Conservation (phyloP, 2,329 filamentous ascomycete genomes). For the Verticillium klebahnii region DNA sequence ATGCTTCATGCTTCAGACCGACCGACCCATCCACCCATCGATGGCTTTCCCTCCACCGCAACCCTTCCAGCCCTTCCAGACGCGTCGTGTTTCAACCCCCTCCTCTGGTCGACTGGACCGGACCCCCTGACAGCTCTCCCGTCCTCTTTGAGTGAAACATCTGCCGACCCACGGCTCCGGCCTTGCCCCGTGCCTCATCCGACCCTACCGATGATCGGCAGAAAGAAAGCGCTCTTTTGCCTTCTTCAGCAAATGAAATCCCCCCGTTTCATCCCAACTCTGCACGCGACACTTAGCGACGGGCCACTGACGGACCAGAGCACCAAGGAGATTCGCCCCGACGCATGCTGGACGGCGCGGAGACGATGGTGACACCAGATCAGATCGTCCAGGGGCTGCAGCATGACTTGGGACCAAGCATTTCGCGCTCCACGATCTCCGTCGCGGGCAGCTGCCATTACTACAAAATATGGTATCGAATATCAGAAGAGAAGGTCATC, state of each 20-base stretch:
- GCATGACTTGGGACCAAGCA: not conserved
- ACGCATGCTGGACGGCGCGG: not conserved
- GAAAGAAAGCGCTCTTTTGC: not conserved
- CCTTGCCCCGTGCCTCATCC: not conserved
- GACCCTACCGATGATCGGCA: not conserved
- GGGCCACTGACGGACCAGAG: not conserved
- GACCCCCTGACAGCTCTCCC: not conserved
- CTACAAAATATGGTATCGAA: conserved; percentile 2
- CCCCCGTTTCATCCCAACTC: conserved; percentile 8
- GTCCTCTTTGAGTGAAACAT: not conserved
- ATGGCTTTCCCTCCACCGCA: not conserved
- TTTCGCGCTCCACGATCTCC: conserved; percentile 1
- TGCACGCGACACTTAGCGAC: conserved; percentile 1
- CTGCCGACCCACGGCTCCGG: not conserved
- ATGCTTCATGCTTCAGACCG: too few relatives aligned
- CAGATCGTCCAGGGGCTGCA: not conserved
- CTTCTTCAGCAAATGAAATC: not conserved
- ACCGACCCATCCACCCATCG: too few relatives aligned
- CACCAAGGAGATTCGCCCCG: not conserved
- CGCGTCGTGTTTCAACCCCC: conserved; percentile 10
- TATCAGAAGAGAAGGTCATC: not conserved
- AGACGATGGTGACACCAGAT: conserved; percentile 1
- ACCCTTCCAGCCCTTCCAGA: conserved; percentile 5
- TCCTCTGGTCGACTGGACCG: conserved; percentile 1
- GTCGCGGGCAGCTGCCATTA: conserved; percentile 13